Evolutionary conservation across 805 yeast genomes (phyloP), one percentile per base, ranked within the genome.

Genomic region (Sugiyamaella americana): DNA sequence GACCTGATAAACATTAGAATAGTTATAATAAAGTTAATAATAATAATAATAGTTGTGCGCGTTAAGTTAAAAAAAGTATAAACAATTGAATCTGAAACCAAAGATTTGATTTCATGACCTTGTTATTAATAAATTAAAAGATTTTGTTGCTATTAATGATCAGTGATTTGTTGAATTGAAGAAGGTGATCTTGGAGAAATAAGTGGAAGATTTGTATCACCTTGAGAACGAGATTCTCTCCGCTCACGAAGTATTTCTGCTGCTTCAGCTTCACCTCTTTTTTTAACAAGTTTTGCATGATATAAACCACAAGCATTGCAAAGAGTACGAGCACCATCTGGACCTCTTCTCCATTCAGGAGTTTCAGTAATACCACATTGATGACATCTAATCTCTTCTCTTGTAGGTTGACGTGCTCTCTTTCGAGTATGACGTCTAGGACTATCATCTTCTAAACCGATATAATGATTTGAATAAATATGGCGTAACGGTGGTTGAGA

Each of bases 311-410:
- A 85, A 1, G 93, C 93, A 61, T 85, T 86, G 65, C 94, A 85
- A 43, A 85, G 64, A 0, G 88, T 82, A 35, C 87, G 68, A 11
- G 79, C 77, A 2, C 93, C 94, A 45, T 75, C 75, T 1, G 95
- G 93, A 0, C 93, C 93, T 40, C 82, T 73, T 46, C 94, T 67
- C 94, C 95, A 85, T 62, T 85, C 93, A 0, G 93, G 93, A 0
- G 94, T 83, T 40, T 75, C 77, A 5, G 59, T 64, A 3, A 73
- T 69, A n/a, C 71, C 72, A 56, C 85, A 80, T 49, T 75, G 72
- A 37, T 68, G 70, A 54, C 76, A 72, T 22, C 47, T 46, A 19
- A 57, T 51, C 6, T 39, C 50, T 37, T 55, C 60, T 19, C 49
- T 53, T 1, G 49, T 18, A 6, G 48, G 24, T 19, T 46, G 47